Conservation (phyloP, 331 rosid genomes). For the Ulmus americana region DNA sequence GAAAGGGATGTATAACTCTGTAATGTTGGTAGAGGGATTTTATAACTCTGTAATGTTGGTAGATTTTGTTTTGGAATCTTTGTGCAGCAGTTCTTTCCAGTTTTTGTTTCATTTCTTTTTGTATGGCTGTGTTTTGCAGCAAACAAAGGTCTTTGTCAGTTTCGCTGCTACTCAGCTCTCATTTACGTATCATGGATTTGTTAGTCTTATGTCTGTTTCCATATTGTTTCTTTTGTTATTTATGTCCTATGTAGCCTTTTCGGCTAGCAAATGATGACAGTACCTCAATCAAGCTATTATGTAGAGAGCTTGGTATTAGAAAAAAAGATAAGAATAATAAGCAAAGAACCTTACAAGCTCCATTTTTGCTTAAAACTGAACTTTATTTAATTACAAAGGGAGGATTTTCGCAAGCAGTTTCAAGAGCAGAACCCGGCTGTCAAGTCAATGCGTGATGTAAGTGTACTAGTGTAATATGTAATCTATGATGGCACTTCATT, state of each 20-base stretch:
- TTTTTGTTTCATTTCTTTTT: background rate
- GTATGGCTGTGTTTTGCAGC: background rate
- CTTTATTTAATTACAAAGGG: constrained; percentile 51
- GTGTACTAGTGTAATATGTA: constrained; percentile 5
- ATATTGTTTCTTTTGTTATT: background rate
- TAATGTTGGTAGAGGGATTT: background rate
- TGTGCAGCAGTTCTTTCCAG: background rate
- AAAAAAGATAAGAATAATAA: constrained; percentile 6
- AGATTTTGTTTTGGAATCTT: background rate
- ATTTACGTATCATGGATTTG: background rate
- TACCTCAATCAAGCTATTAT: background rate
- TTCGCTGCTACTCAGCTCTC: background rate
- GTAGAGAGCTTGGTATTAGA: constrained; percentile 11
- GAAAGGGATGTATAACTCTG: too few species aligned
- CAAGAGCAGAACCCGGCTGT: constrained; percentile 77
- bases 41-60: too few species aligned
- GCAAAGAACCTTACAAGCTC: background rate
- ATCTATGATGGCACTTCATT: background rate
- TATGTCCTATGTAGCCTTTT: background rate
- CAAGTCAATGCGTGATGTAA: constrained; percentile 84
- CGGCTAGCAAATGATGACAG: background rate
- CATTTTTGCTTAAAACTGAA: constrained; percentile 21
- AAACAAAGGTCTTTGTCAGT: background rate
- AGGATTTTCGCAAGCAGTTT: constrained; percentile 80
- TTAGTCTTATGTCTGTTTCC: background rate